Evolutionary conservation across 441 rosid species (phyloP), one percentile per base, ranked within the genome.

Genomic region (Erodium chrysanthum): DNA sequence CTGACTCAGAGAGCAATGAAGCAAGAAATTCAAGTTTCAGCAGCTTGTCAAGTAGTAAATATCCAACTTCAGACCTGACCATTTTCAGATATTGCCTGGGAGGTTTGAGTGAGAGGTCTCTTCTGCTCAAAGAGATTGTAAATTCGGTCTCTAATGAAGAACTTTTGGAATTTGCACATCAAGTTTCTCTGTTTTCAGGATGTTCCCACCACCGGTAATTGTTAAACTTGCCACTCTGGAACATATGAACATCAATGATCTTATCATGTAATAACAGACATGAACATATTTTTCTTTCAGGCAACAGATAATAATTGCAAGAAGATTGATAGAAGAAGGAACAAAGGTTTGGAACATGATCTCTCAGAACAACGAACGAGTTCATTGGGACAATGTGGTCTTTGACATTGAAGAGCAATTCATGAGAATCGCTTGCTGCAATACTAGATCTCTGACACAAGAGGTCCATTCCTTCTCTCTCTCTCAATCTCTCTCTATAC

Each of bases 241-340:
- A 35, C 5, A 7, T 35, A 35, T 35, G 5, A 35, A 35, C 40
- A 4, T 35, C 40, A 35, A 35, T 5, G 5, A 35, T 4, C 40
- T 5, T 35, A 35, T 35, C 35, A 31, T 31, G 35, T 31, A 35
- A 35, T 35, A 7, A 7, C 40, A 35, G 9, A 35, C 40, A 35
- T 35, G 6, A 27, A 27, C 29, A 27, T 27, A 1, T 27, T 27
- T 64, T 58, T 44, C 40, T 60, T 73, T 64, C 81, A 92, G 97
- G 77, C 79, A 68, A 75, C 96, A 88, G 75, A 85, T 92, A 75
- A 78, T 76, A 64, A 79, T 84, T 70, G 85, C 88, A 56, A 92
- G 81, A 80, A 77, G 80, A 67, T 72, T 92, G 85, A 92, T 92
- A 74, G 88, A 78, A 60, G 95, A 92, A 75, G 97, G 97, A 76